phyloP scores from a whole-genome alignment of 2,329 filamentous ascomycete species.

The Arthrocladium fulminans region DNA sequence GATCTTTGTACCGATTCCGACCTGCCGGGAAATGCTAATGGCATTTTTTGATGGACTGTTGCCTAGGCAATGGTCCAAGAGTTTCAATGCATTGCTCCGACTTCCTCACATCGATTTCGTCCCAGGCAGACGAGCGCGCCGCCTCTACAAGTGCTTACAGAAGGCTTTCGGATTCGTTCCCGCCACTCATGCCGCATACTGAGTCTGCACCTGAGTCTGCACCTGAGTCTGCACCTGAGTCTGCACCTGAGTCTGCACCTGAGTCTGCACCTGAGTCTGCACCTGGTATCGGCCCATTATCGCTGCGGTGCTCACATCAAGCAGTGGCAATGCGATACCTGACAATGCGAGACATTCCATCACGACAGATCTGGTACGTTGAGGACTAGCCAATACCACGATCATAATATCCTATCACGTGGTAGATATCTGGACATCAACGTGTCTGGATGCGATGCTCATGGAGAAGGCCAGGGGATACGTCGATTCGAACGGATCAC shows the following conservation, averaged over 20 bases:
- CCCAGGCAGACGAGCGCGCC: background rate
- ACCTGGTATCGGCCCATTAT: background rate
- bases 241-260: too few relatives aligned
- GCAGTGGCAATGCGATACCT: background rate
- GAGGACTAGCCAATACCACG: background rate
- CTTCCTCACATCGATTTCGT: background rate
- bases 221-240: background rate
- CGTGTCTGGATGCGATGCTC: background rate
- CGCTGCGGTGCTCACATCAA: background rate
- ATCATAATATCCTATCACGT: constrained; percentile 1
- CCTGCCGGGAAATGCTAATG: background rate
- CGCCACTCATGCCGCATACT: background rate
- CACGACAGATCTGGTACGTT: background rate
- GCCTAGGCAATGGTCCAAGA: background rate
- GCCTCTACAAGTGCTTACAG: background rate
- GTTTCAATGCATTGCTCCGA: background rate
- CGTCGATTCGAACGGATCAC: background rate
- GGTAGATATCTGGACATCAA: background rate
- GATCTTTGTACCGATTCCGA: background rate
- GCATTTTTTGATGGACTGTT: background rate
- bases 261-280: background rate
- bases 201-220: background rate
- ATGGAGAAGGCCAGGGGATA: background rate
- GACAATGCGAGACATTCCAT: background rate
- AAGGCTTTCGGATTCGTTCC: background rate